phyloP scores from a whole-genome alignment of 2,329 filamentous ascomycete genomes.

The Claviceps sp. region DNA sequence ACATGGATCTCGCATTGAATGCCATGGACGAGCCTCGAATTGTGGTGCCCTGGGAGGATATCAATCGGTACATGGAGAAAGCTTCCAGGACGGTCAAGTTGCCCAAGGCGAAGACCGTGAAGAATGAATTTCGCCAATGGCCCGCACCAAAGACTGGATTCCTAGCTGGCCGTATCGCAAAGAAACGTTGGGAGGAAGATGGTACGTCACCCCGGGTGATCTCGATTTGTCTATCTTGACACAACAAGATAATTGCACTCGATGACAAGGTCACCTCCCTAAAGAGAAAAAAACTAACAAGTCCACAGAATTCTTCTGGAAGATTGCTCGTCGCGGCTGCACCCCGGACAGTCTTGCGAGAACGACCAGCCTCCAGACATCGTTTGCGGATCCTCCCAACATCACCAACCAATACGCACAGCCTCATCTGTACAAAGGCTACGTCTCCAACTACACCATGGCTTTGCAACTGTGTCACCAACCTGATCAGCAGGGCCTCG shows the following conservation, averaged over 20 bases:
- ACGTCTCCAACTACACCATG: slow-evolving; percentile 47
- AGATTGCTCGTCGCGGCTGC: slow-evolving; percentile 45
- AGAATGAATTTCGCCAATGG: slow-evolving; percentile 29
- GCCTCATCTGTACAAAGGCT: slow-evolving; percentile 41
- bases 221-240: too few relatives aligned
- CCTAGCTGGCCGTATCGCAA: slow-evolving; percentile 19
- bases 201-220: slow-evolving; percentile 22
- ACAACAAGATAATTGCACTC: too few relatives aligned
- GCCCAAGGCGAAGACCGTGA: slow-evolving; percentile 28
- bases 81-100: slow-evolving; percentile 36
- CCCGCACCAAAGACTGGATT: slow-evolving; percentile 24
- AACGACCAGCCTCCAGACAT: slow-evolving; percentile 25
- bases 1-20: slow-evolving; percentile 56
- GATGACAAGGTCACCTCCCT: background rate
- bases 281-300: background rate
- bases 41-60: slow-evolving; percentile 49
- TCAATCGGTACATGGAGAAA: slow-evolving; percentile 38
- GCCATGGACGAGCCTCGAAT: slow-evolving; percentile 54
- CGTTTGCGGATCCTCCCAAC: slow-evolving; percentile 30
- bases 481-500: slow-evolving; percentile 46
- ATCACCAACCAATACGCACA: slow-evolving; percentile 32
- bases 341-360: slow-evolving; percentile 49
- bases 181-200: slow-evolving; percentile 38
- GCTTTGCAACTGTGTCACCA: slow-evolving; percentile 53
- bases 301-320: slow-evolving; percentile 38